Percentiles rank a stretch among this genome's conserved stretches.
Evolutionary conservation across 75 land plant species (phyloP).

Genomic region (Picea glauca): DNA sequence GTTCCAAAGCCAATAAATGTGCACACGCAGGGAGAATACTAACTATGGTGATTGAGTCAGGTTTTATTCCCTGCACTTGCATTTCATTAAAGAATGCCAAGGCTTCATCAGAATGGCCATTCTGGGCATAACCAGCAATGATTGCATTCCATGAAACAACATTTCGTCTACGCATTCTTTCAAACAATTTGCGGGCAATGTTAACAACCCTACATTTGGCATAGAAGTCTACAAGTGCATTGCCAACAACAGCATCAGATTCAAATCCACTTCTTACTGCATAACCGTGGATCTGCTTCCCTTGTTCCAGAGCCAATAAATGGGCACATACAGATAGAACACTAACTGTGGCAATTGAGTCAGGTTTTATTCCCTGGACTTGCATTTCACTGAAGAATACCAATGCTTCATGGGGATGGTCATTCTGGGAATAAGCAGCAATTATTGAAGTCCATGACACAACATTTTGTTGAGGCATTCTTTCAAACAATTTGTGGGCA

Average conservation of each 20-base stretch:
- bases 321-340: constrained; percentile 25
- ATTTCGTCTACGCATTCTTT: constrained; percentile 38
- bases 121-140: constrained; percentile 63
- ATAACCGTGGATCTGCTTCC: not conserved
- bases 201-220: constrained; percentile 61
- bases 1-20: not conserved
- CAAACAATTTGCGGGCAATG: constrained; percentile 43
- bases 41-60: constrained; percentile 53
- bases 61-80: constrained; percentile 37
- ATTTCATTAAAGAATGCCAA: constrained; percentile 46
- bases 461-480: constrained; percentile 16
- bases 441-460: constrained; percentile 16
- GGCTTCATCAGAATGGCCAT: constrained; percentile 59
- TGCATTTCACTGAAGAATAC: constrained; percentile 21
- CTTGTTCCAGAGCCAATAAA: constrained; percentile 6
- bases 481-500: constrained; percentile 21
- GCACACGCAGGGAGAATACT: not conserved
- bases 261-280: no score
- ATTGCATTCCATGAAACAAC: constrained; percentile 83
- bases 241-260: constrained; percentile 40
- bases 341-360: constrained; percentile 21
- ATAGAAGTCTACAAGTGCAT: constrained; percentile 64
- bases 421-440: constrained; percentile 19
- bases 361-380: constrained; percentile 27
- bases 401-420: not conserved